These are phyloP conservation scores for Nectriaceae sp. DNA, from an alignment of 2,329 filamentous ascomycete genomes.

Conservation along the genomic window DNA sequence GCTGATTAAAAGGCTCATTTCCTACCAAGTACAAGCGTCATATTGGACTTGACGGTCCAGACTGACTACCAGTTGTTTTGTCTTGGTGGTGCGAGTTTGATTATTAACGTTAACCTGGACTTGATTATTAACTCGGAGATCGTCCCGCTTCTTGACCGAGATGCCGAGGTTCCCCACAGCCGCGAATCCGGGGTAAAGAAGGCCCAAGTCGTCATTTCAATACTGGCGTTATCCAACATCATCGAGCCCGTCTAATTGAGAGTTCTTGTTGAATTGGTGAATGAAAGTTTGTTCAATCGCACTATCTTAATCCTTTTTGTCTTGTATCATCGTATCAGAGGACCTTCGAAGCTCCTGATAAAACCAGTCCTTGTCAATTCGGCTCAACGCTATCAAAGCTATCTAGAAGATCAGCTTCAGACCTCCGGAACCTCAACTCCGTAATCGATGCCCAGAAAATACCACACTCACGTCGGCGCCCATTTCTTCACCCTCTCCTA, in stretches of 20 bases:
- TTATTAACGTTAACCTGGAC: background rate
- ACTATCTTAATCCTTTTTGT: background rate
- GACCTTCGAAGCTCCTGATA: too few species aligned
- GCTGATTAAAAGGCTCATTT: too few species aligned
- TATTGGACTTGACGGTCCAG: too few species aligned
- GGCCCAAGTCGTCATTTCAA: background rate
- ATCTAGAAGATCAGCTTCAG: background rate
- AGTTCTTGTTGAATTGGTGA: background rate
- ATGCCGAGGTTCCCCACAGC: slow-evolving; percentile 33
- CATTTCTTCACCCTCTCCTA: slow-evolving; percentile 19
- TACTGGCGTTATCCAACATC: background rate
- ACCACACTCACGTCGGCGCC: slow-evolving; percentile 18
- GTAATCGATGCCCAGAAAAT: slow-evolving; percentile 14
- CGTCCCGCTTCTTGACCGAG: slow-evolving; percentile 16
- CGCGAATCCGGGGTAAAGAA: slow-evolving; percentile 17
- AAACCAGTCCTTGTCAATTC: background rate
- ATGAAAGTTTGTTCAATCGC: background rate
- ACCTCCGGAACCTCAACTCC: background rate
- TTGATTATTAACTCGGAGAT: background rate
- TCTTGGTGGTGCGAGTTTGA: background rate
- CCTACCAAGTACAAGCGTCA: background rate
- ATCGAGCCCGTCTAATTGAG: background rate
- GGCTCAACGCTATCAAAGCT: background rate
- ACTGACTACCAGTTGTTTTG: too few species aligned
- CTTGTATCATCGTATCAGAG: background rate